Evolutionary conservation across 768 basidiomycete species (phyloP), one percentile per base, ranked within the genome.

Genomic region (Boletellus ananiceps): DNA sequence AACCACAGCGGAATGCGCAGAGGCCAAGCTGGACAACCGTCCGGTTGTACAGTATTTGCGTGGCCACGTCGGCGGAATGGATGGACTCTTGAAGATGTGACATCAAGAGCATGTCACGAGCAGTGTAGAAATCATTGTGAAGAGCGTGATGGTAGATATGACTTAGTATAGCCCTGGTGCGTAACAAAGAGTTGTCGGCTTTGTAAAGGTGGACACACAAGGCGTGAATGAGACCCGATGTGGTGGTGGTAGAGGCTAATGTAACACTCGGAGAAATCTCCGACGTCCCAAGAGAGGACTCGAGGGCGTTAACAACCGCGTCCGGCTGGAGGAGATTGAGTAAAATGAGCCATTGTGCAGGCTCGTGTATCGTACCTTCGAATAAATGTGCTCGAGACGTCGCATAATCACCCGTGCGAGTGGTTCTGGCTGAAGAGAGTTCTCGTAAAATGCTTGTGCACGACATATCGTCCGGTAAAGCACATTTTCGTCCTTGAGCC

Each of bases 81-180:
- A 98, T 88, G 1, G 92, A 89, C 67, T 97, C 94, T 69, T 98
- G 95, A 43, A 99, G 79, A 67, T 98, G 96, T 5, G 94, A 97
- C 96, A 99, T 98, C 52, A 99, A 75, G 33, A 99, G 73, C 89
- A 98, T 94, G 71, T 99, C 96, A 25, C 96, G 89, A 9, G 96
- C 89, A 23, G 90, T 92, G 73, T 96, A 82, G 74, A 93, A 99
- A 63, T 95, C 88, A 60, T 98, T 96, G 68, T 94, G 92, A 27
- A 96, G 80, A 23, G 95, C 96, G 63, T 93, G 85, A 69, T 97
- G 94, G 69, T 93, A 99, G 64, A 98, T 93, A 66, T 99, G 96
- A 62, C 86, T 87, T 45, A 99, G 83, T 84, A 99, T 95, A 8
- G 96, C 95, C 54, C 96, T 85, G 12, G 96, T 97, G 47, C 95